A percentile compares a stretch with the other conserved stretches of the same genome.
phyloP scores from a whole-genome alignment of 495 filamentous ascomycete genomes.

The Xylaria castorea region DNA sequence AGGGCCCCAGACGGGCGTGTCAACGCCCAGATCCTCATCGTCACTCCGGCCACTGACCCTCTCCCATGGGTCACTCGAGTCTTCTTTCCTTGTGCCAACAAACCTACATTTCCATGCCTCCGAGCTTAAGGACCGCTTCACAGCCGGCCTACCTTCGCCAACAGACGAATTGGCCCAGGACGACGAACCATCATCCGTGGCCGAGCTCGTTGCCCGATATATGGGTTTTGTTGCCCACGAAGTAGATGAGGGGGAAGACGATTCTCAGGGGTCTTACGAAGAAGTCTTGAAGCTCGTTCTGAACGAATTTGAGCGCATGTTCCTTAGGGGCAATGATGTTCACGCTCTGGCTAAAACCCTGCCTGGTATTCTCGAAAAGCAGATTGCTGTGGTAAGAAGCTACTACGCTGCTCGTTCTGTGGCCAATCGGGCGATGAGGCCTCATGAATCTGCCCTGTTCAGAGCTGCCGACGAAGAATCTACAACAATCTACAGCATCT shows the following conservation, averaged over 20 bases:
- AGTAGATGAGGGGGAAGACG: conserved; percentile 90
- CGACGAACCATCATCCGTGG: conserved; percentile 92
- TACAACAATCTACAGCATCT: conserved; percentile 86
- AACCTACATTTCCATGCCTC: conserved; percentile 94
- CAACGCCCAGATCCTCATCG: conserved; percentile 87
- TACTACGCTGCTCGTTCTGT: conserved; percentile 92
- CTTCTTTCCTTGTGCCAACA: conserved; percentile 93
- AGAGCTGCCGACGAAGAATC: conserved; percentile 81
- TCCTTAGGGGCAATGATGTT: conserved; percentile 93
- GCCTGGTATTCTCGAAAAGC: conserved; percentile 88
- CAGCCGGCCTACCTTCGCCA: conserved; percentile 79
- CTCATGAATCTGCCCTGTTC: conserved; percentile 91
- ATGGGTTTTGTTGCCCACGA: conserved; percentile 86
- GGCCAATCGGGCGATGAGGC: conserved; percentile 78
- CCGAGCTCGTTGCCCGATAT: conserved; percentile 90
- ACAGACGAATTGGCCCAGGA: conserved; percentile 98
- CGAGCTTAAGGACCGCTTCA: conserved; percentile 87
- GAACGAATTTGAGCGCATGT: conserved; percentile 94
- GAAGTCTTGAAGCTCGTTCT: conserved; percentile 88
- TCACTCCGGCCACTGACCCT: conserved; percentile 89
- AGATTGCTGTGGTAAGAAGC: conserved; percentile 80
- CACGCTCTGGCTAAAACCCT: conserved; percentile 85
- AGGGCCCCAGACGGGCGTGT: conserved; percentile 87
- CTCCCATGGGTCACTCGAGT: conserved; percentile 91
- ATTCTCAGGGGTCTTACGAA: conserved; percentile 79